A percentile compares a stretch with the other conserved stretches of the same genome.
These are phyloP conservation scores for Agarophyton chilense DNA, from an alignment of 23 red algal species.

Conservation along the genomic window DNA sequence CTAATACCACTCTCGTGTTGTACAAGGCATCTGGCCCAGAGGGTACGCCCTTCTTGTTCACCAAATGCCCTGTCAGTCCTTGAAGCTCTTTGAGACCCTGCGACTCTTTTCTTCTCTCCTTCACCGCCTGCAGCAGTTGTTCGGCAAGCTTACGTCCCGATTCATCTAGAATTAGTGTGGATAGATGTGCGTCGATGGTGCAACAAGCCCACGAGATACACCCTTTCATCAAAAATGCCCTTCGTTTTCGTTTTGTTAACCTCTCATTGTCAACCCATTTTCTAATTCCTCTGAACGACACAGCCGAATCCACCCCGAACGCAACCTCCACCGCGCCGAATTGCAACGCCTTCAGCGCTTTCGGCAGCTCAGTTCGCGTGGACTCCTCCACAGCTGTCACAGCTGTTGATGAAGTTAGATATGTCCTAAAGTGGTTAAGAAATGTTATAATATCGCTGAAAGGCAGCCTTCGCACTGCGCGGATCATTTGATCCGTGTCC, in stretches of 20 bases:
- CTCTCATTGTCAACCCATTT: slow-evolving; percentile 29
- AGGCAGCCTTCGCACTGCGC: not conserved
- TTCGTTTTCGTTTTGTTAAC: slow-evolving; percentile 14
- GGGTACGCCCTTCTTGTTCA: slow-evolving; percentile 14
- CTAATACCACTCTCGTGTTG: slow-evolving; percentile 1
- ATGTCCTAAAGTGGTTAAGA: not conserved
- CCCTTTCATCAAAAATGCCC: not conserved
- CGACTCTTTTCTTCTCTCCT: slow-evolving; percentile 26
- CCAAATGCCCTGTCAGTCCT: slow-evolving; percentile 39
- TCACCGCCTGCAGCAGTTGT: slow-evolving; percentile 24
- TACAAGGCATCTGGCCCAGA: slow-evolving; percentile 25
- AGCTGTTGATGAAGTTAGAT: not conserved
- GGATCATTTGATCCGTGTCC: not conserved
- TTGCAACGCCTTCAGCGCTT: not conserved
- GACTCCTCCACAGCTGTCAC: not conserved
- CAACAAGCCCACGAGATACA: slow-evolving; percentile 49
- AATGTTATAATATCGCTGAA: slow-evolving; percentile 11
- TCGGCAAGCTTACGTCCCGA: slow-evolving; percentile 24
- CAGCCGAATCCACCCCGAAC: not conserved
- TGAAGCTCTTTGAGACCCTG: slow-evolving; percentile 20
- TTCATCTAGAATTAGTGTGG: slow-evolving; percentile 58
- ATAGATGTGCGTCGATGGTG: slow-evolving; percentile 53
- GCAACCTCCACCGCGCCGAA: not conserved
- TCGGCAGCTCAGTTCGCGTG: not conserved
- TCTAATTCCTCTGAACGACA: slow-evolving; percentile 31